Evolutionary conservation across 2,329 filamentous ascomycete species (phyloP).

Genomic region (Fusarium hainanense): DNA sequence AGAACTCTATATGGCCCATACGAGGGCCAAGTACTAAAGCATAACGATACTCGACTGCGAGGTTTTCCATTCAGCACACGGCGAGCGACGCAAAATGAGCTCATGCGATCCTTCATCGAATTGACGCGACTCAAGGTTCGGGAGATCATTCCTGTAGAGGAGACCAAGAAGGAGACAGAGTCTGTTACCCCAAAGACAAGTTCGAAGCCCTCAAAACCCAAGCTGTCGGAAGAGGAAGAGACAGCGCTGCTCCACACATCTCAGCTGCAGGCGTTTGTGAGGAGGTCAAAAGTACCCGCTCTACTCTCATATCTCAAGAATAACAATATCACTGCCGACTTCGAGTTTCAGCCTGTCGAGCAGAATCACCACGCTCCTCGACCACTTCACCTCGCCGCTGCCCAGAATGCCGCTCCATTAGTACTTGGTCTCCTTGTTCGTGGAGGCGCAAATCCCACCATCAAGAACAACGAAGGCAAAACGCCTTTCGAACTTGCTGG

Average conservation of each 20-base stretch:
- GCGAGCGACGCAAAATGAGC: conserved; percentile 89
- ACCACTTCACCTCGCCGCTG: conserved; percentile 85
- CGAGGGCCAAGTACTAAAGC: conserved; percentile 83
- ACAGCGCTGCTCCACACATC: conserved; percentile 83
- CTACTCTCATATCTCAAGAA: conserved; percentile 84
- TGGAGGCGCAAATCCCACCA: conserved; percentile 77
- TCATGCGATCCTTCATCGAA: conserved; percentile 95
- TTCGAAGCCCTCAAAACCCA: conserved; percentile 68
- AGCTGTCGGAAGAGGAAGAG: conserved; percentile 85
- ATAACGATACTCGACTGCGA: conserved; percentile 82
- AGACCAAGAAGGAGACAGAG: conserved; percentile 57
- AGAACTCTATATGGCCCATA: conserved; percentile 91
- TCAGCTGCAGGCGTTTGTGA: conserved; percentile 87
- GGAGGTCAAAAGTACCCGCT: conserved; percentile 88
- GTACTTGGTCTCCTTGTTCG: conserved; percentile 81
- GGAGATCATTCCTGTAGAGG: conserved; percentile 76
- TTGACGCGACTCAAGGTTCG: conserved; percentile 89
- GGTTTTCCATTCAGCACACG: conserved; percentile 95
- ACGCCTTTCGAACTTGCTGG: conserved; percentile 88
- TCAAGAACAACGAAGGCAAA: conserved; percentile 79
- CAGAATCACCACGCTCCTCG: conserved; percentile 85
- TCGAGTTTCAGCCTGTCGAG: conserved; percentile 77
- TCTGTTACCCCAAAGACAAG: conserved; percentile 52
- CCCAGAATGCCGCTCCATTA: conserved; percentile 81
- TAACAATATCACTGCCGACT: conserved; percentile 77